Percentiles rank a stretch among this genome's conserved stretches.
These are phyloP conservation scores for Saccharum officinarum DNA, from an alignment of 176 grass and related monocot genomes.

Conservation along the genomic window DNA sequence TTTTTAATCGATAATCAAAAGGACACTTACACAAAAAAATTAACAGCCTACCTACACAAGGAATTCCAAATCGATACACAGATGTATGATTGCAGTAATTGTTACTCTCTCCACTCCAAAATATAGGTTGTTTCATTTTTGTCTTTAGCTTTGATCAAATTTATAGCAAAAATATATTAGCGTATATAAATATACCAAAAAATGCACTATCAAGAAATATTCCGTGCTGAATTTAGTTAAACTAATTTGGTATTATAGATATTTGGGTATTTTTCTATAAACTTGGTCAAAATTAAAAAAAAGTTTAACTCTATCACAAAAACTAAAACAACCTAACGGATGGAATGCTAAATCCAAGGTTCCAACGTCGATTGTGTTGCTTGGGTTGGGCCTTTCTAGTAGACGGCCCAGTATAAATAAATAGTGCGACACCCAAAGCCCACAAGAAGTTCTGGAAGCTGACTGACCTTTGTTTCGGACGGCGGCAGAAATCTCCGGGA, in stretches of 20 bases:
- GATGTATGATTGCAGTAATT: neutral
- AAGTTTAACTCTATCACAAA: neutral
- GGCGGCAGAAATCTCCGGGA: slow-evolving; percentile 51
- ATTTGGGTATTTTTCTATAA: too few relatives aligned
- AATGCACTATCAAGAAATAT: too few relatives aligned
- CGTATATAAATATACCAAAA: too few relatives aligned
- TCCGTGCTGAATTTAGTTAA: too few relatives aligned
- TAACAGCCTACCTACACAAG: neutral
- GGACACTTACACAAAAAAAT: neutral
- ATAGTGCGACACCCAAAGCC: neutral
- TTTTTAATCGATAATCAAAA: neutral
- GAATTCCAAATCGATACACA: neutral
- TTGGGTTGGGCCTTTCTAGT: neutral
- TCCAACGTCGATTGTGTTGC: neutral
- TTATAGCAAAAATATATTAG: too few relatives aligned
- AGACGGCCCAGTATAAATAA: slow-evolving; percentile 24
- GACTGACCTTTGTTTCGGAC: slow-evolving; percentile 61
- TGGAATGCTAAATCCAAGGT: neutral
- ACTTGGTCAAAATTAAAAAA: neutral
- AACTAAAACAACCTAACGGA: neutral
- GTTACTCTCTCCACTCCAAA: too few relatives aligned
- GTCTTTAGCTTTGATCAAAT: too few relatives aligned
- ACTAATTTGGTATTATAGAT: too few relatives aligned
- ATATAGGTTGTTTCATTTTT: too few relatives aligned
- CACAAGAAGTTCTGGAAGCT: neutral